A percentile compares a stretch with the other conserved stretches of the same genome.
These are phyloP conservation scores for Tolypocladium tundrense DNA, from an alignment of 2,329 filamentous ascomycete genomes.

Conservation along the genomic window DNA sequence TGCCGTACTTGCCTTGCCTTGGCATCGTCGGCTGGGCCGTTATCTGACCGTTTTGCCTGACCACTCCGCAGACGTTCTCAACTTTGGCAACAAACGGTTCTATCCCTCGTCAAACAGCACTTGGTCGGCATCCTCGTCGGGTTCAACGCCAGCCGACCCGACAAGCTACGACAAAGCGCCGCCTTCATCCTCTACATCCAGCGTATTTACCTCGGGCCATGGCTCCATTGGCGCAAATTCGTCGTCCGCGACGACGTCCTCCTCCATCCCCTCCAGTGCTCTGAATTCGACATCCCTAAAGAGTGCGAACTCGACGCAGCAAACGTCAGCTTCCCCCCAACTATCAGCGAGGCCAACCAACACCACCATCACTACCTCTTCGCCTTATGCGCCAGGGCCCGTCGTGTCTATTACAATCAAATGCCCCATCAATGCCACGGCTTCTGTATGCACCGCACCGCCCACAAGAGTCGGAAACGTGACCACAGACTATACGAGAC, in stretches of 20 bases:
- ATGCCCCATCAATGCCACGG: neutral
- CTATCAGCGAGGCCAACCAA: neutral
- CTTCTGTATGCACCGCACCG: neutral
- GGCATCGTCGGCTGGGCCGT: neutral
- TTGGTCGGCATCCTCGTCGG: neutral
- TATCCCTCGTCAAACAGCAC: neutral
- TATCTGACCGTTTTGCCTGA: neutral
- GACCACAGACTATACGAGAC: neutral
- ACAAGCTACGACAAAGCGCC: neutral
- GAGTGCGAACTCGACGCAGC: neutral
- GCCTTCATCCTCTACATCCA: neutral
- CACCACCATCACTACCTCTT: neutral
- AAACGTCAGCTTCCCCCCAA: neutral
- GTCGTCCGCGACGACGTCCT: neutral
- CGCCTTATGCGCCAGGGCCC: neutral
- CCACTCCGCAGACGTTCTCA: neutral
- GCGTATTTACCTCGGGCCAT: neutral
- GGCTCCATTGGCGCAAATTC: neutral
- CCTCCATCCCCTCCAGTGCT: neutral
- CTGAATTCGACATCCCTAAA: neutral
- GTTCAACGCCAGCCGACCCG: neutral
- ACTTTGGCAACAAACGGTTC: neutral
- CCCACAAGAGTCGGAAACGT: neutral
- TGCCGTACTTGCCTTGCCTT: neutral
- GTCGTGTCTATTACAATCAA: conserved; percentile 1